Evolutionary conservation across 225 moss, liverwort and hornwort genomes (phyloP), one percentile per base, ranked within the genome.

Genomic region (Straminergon stramineum): DNA sequence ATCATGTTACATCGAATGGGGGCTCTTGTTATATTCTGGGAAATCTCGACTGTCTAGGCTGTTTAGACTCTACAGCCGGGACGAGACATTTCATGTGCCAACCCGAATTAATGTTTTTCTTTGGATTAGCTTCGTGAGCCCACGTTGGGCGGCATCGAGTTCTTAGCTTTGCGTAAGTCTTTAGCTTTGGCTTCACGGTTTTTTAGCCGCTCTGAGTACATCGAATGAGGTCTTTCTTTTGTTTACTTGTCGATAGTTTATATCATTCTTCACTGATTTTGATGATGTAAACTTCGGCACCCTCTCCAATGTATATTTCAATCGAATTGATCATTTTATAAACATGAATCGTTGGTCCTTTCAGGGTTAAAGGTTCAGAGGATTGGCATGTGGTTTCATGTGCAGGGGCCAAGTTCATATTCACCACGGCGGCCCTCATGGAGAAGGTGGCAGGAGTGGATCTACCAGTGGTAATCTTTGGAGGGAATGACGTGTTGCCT

Each of bases 361-460:
- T 34, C 41, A 62, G 53, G 79, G 56, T 69, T 83, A 24, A 18
- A 24, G 15, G 41, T 32, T 67, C 28, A 83, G 34, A 63, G 43
- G 75, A 31, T 78, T 89, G 51, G 48, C 30, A 57, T 61, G 56
- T 89, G 89, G 8, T 58, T 73, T 53, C 27, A 35, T 68, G 84
- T 85, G 88, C 92, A 94, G 94, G 94, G 71, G 79, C 94, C 23
- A 94, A 87, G 90, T 91, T 92, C 56, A 94, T 94, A 56, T 71
- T 94, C 69, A 92, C 94, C 83, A 91, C 89, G 75, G 82, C 89
- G 10, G 80, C 71, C 27, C 87, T 91, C 10, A 5, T 89, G 85
- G 90, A 92, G 86, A 94, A 94, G 90, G 84, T 94, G 60, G 83
- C 90, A 35, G 92, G 92, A 67, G 91, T 89, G 56, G 83, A 91